Evolutionary conservation across 2,329 filamentous ascomycete species (phyloP).

Genomic region (Claviceps sp.): DNA sequence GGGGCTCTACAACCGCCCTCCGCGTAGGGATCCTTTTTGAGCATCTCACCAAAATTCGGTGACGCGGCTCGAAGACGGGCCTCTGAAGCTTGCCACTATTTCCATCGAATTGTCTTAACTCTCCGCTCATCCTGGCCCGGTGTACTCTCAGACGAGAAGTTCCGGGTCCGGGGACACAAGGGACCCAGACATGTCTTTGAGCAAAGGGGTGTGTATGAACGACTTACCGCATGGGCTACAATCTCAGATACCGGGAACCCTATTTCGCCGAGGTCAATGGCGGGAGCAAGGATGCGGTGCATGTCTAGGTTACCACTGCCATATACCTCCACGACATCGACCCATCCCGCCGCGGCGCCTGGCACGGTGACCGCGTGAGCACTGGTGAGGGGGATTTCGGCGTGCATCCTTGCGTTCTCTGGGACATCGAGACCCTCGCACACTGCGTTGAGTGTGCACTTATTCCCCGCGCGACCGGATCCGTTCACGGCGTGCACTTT

Average conservation of each 20-base stretch:
- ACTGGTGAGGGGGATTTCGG: slow-evolving; percentile 58
- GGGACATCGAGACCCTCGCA: slow-evolving; percentile 55
- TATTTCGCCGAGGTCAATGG: slow-evolving; percentile 72
- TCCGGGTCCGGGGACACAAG: no score
- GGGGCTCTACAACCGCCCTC: slow-evolving; percentile 62
- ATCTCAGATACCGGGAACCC: slow-evolving; percentile 85
- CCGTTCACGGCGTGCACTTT: slow-evolving; percentile 82
- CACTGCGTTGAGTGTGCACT: slow-evolving; percentile 56
- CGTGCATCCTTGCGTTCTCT: slow-evolving; percentile 30
- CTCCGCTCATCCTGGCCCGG: no score
- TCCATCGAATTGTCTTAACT: no score
- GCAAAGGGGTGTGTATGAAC: no score
- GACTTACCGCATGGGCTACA: slow-evolving; percentile 51
- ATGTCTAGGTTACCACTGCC: slow-evolving; percentile 74
- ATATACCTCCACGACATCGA: slow-evolving; percentile 75
- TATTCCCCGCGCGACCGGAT: slow-evolving; percentile 67
- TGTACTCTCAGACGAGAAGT: no score
- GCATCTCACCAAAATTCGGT: slow-evolving; percentile 75
- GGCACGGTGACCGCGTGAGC: slow-evolving; percentile 78
- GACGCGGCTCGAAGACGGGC: slow-evolving; percentile 54
- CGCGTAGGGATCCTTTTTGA: slow-evolving; percentile 61
- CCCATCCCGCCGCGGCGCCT: slow-evolving; percentile 86
- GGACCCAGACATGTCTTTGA: background rate
- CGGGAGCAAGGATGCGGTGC: slow-evolving; percentile 66
- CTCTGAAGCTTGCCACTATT: slow-evolving; percentile 61